Evolutionary conservation across 2,329 filamentous ascomycete genomes (phyloP), one percentile per base, ranked within the genome.

Genomic region (Hypoxylon sp.): DNA sequence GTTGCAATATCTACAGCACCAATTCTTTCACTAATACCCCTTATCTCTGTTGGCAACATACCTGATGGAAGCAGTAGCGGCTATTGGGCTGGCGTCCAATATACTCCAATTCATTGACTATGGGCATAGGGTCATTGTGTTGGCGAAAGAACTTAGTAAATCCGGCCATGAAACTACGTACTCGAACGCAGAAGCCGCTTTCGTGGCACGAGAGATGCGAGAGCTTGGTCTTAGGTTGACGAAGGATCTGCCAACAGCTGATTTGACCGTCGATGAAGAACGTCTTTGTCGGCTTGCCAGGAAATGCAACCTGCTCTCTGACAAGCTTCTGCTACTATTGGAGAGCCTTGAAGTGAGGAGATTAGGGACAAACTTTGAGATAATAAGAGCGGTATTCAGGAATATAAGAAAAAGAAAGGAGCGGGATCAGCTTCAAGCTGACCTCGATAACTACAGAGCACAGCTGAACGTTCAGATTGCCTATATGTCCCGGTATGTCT

Each of bases 51-150:
- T 34, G 8, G 1, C 30, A 34, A 13, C 30, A 17, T 13, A 34
- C 44, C 48, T 5, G 7, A 68, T 66, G 63, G 63, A 64, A 26
- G 63, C 63, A 13, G 24, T 64, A 7, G 60, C 55, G 15, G 63
- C 51, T 8, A 52, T 67, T 3, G 62, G 62, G 15, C 47, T 68
- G 7, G 59, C 59, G 19, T 57, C 44, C 15, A 68, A 68, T 24
- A 59, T 68, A 39, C 19, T 65, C 17, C 59, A 65, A 37, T 54
- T 68, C 47, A 50, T 65, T 39, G 65, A 65, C n/a, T 52, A 53
- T 22, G 65, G 59, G 15, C 59, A 50, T 32, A 63, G 57, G 22
- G 44, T 59, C 8, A 19, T 61, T 15, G 4, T 15, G 24, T 30
- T 56, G 4, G 41, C 62, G 32, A 65, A 51, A 6, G 59, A 68